Percentiles rank a stretch among this genome's conserved stretches.
These are phyloP conservation scores for Komagataella pseudopastoris DNA, from an alignment of 805 yeast species.

Conservation along the genomic window DNA sequence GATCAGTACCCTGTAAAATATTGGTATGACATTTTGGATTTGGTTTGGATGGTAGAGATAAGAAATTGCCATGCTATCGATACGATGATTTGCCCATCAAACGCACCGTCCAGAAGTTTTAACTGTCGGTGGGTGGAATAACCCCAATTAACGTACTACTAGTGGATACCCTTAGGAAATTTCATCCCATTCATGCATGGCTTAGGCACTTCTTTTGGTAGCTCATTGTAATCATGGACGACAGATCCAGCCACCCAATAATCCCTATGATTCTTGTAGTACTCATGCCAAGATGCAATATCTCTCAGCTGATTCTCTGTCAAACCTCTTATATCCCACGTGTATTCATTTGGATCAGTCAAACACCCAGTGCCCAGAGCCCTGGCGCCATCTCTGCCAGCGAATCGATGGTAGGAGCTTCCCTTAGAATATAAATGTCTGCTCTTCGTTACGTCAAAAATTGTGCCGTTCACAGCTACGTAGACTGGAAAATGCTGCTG, in stretches of 20 bases:
- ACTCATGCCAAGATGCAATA: slow-evolving; percentile 38
- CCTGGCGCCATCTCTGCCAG: slow-evolving; percentile 58
- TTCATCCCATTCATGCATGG: slow-evolving; percentile 22
- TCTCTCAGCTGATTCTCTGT: slow-evolving; percentile 19
- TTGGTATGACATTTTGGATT: slow-evolving; percentile 14
- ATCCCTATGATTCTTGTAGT: slow-evolving; percentile 25
- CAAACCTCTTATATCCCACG: slow-evolving; percentile 55
- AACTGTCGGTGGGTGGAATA: background rate
- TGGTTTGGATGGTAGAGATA: background rate
- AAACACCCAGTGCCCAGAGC: slow-evolving; percentile 66
- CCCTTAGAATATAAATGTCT: slow-evolving; percentile 41
- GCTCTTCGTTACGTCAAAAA: slow-evolving; percentile 48
- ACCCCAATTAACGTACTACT: background rate
- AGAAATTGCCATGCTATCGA: background rate
- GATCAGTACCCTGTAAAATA: slow-evolving; percentile 28
- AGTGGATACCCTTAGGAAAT: slow-evolving; percentile 3
- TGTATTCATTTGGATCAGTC: slow-evolving; percentile 34
- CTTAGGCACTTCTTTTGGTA: slow-evolving; percentile 35
- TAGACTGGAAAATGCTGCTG: slow-evolving; percentile 36
- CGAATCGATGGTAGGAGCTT: slow-evolving; percentile 40
- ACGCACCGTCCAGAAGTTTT: background rate
- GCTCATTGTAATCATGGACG: slow-evolving; percentile 19
- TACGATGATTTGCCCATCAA: background rate
- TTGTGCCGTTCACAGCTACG: slow-evolving; percentile 44
- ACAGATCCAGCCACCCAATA: slow-evolving; percentile 59